Conservation (phyloP, 179 eudicot species). For the Camellia oleifera region DNA sequence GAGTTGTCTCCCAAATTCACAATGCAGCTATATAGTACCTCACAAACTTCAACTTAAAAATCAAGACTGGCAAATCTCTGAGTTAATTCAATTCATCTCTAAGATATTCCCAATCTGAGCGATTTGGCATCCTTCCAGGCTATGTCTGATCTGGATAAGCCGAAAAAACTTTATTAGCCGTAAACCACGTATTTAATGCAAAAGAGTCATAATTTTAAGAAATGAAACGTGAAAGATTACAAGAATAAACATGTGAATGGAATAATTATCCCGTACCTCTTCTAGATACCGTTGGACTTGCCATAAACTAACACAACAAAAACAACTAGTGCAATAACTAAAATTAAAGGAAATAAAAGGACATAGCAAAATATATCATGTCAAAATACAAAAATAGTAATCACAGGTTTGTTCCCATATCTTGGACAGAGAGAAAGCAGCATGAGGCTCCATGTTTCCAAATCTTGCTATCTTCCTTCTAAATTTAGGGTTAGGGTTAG, state of each 20-base stretch:
- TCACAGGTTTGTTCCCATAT: background rate
- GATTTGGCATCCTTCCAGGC: conserved; percentile 98
- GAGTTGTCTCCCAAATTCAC: background rate
- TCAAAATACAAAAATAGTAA: background rate
- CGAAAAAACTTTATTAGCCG: conserved; percentile 14
- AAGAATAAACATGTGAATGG: background rate
- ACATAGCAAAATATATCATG: background rate
- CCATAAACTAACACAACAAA: background rate
- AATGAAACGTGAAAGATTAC: background rate
- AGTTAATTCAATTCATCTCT: conserved; percentile 94
- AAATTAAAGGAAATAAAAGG: background rate
- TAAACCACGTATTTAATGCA: background rate
- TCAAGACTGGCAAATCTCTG: conserved; percentile 98
- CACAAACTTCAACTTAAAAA: conserved; percentile 90
- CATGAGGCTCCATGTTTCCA: no score
- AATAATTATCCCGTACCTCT: background rate
- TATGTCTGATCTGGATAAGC: conserved; percentile 73
- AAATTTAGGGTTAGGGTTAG: background rate
- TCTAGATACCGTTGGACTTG: background rate
- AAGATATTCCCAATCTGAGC: conserved; percentile 98
- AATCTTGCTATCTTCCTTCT: conserved; percentile 1
- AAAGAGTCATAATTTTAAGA: background rate
- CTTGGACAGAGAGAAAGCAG: background rate
- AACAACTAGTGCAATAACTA: background rate
- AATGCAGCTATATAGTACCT: conserved; percentile 42